Evolutionary conservation across 768 basidiomycete species (phyloP), one percentile per base, ranked within the genome.

Genomic region (Serendipita sp.): DNA sequence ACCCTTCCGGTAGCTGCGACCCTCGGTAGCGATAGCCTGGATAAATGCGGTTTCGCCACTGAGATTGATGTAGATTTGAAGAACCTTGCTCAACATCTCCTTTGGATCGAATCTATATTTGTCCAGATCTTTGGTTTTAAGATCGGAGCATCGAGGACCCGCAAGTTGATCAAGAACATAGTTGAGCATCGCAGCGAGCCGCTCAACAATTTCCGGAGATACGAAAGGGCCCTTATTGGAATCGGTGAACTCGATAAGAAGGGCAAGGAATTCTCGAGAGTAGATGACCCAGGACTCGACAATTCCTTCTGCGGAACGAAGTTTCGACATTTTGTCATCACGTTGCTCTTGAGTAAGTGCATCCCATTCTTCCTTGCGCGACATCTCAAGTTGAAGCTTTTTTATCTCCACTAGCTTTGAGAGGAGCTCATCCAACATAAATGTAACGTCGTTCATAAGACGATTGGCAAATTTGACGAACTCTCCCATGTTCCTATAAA

Each of bases 381-480:
- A 84, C 86, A 94, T 95, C 72, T 94, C 88, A 0, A 77, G 76
- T 73, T 95, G 88, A 60, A 97, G 85, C 66, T 81, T 84, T 72
- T 88, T 84, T 68, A 99, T 96, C 71, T 95, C 89, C 10, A 84
- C 79, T 62, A 99, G 79, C 68, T 94, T 89, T 69, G 84, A 84
- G 56, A 98, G 79, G 7, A 92, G 95, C 71, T 99, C 96, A 72
- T 98, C 93, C 81, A 99, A 85, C 63, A 97, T 87, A 74, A 93
- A 98, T 7, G 95, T 98, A 64, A 95, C 92, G 70, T 99, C 96
- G 80, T 96, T 97, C 78, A 98, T 96, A 84, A 98, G 89, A 70
- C 97, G 78, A 76, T 99, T 98, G 76, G 94, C 82, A 73, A 99
- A 98, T 65, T 86, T 85, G 63, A 98, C 86, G 73, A 98, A 98